Evolutionary conservation across 2,329 filamentous ascomycete species (phyloP).

Genomic region (Ophiostoma tasmaniense): DNA sequence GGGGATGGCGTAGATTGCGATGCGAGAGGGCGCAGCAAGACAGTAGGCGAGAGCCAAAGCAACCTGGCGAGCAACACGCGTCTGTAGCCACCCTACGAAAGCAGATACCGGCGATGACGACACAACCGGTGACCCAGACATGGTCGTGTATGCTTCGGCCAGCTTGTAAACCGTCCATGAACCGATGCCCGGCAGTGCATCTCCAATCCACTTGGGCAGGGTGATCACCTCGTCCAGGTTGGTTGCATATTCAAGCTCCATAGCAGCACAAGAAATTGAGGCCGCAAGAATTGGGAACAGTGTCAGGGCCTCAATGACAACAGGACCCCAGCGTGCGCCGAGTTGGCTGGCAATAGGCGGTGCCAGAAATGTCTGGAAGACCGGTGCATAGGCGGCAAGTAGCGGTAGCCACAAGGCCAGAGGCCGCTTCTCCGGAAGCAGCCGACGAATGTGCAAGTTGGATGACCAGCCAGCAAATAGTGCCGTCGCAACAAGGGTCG

Average conservation of each 20-base stretch:
- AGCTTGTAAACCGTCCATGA: constrained; percentile 58
- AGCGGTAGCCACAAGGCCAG: constrained; percentile 56
- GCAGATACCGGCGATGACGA: constrained; percentile 49
- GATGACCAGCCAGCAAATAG: constrained; percentile 65
- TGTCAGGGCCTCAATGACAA: constrained; percentile 65
- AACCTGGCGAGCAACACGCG: constrained; percentile 64
- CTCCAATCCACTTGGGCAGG: constrained; percentile 49
- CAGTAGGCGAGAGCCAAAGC: constrained; percentile 55
- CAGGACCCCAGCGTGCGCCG: constrained; percentile 57
- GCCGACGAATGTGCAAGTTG: constrained; percentile 47
- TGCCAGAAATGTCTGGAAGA: constrained; percentile 35
- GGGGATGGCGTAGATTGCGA: constrained; percentile 59
- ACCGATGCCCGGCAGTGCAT: constrained; percentile 56
- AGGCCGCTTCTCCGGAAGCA: constrained; percentile 39
- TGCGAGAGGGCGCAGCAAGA: constrained; percentile 60
- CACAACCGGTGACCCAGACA: neutral
- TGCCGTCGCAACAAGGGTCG: constrained; percentile 54
- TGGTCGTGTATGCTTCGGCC: constrained; percentile 34
- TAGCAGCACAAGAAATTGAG: constrained; percentile 55
- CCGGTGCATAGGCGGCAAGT: constrained; percentile 66
- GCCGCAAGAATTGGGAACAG: constrained; percentile 60
- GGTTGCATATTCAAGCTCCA: constrained; percentile 50
- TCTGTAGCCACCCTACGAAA: constrained; percentile 32
- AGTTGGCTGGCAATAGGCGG: constrained; percentile 38
- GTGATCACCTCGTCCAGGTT: constrained; percentile 37